phyloP scores from a whole-genome alignment of 2,329 filamentous ascomycete species.

The Colletotrichum shisoi region DNA sequence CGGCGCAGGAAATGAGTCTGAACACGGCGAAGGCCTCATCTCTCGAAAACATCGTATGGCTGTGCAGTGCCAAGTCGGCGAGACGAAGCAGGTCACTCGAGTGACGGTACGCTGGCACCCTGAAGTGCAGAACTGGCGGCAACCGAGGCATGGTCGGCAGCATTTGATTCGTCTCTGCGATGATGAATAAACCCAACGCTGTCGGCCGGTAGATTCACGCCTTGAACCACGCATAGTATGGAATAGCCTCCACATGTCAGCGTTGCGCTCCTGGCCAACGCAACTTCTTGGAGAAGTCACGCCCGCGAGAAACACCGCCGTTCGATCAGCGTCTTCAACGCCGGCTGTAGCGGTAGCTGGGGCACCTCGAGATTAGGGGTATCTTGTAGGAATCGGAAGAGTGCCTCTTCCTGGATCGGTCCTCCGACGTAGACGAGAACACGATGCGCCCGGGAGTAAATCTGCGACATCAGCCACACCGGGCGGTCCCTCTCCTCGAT shows the following conservation, averaged over 20 bases:
- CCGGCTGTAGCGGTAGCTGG: background rate
- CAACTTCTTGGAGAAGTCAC: conserved; percentile 45
- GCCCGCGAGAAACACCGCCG: conserved; percentile 20
- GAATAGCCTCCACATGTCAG: background rate
- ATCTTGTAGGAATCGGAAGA: background rate
- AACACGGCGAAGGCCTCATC: conserved; percentile 44
- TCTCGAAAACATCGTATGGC: conserved; percentile 40
- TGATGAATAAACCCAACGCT: background rate
- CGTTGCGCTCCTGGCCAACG: conserved; percentile 33
- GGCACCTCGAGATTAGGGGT: background rate
- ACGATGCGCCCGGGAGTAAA: conserved; percentile 32
- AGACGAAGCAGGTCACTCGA: conserved; percentile 19
- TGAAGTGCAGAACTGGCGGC: conserved; percentile 11
- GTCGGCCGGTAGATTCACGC: background rate
- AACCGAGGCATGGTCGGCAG: background rate
- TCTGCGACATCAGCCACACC: conserved; percentile 38
- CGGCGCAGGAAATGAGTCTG: conserved; percentile 41
- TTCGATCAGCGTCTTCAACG: background rate
- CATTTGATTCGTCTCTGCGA: background rate
- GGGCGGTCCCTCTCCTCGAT: conserved; percentile 37
- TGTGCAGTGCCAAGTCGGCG: background rate
- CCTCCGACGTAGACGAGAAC: conserved; percentile 34
- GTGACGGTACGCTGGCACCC: background rate
- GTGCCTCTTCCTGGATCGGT: conserved; percentile 40
- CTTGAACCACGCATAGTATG: conserved; percentile 13